These are phyloP conservation scores for Phytophthora tubulina DNA, from an alignment of 352 stramenopile species.

Conservation along the genomic window DNA sequence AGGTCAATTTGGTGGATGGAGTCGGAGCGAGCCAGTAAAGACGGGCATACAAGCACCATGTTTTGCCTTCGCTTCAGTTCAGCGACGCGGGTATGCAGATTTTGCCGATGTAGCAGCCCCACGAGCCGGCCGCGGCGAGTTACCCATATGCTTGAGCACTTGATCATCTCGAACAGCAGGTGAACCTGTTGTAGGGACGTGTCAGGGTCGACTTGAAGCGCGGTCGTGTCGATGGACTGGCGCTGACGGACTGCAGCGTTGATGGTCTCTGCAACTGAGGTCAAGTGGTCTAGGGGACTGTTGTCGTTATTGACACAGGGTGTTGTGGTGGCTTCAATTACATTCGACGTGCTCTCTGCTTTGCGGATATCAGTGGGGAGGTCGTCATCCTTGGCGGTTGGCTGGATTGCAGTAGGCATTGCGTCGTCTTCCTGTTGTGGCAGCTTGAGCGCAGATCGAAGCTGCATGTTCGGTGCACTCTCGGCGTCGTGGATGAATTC, in stretches of 20 bases:
- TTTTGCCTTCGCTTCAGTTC: slow-evolving; percentile 39
- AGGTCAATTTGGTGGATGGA: slow-evolving; percentile 8
- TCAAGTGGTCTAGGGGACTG: slow-evolving; percentile 1
- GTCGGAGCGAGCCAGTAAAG: slow-evolving; percentile 22
- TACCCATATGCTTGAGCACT: slow-evolving; percentile 68
- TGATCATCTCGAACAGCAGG: slow-evolving; percentile 83
- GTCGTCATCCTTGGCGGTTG: slow-evolving; percentile 3
- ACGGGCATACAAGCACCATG: slow-evolving; percentile 2
- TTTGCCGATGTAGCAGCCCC: slow-evolving; percentile 60
- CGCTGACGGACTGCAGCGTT: slow-evolving; percentile 8
- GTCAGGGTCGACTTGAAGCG: slow-evolving; percentile 64
- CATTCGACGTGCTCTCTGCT: slow-evolving; percentile 1
- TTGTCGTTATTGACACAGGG: slow-evolving; percentile 2
- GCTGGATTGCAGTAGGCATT: background rate
- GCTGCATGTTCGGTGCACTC: background rate
- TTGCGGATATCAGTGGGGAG: background rate
- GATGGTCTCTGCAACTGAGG: slow-evolving; percentile 2
- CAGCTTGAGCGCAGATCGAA: slow-evolving; percentile 16
- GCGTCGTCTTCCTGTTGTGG: slow-evolving; percentile 1
- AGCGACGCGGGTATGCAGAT: slow-evolving; percentile 51
- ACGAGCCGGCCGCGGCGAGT: slow-evolving; percentile 62
- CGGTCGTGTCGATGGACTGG: slow-evolving; percentile 54
- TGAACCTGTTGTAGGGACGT: slow-evolving; percentile 70
- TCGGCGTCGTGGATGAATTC: slow-evolving; percentile 10
- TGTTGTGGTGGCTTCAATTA: slow-evolving; percentile 13